Base-by-base conservation (phyloP, 2,329 filamentous ascomycete species). In the Fusarium protoensiforme region DNA sequence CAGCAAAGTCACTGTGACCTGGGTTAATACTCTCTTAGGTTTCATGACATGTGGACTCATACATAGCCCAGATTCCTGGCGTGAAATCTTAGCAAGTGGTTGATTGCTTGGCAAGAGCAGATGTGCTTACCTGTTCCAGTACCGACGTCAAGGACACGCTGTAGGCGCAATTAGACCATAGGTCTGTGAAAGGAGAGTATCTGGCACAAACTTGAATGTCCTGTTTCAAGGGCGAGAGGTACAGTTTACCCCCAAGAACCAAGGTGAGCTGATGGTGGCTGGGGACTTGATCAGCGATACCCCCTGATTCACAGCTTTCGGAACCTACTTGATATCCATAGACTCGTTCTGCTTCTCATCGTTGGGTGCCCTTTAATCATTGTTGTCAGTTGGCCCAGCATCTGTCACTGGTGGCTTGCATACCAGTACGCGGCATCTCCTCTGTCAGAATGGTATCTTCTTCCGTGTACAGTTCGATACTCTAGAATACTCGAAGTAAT, bases 1-100 rank as follows among this genome's bases (percentile, higher is more conserved):
- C 78, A 71, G 82, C 78, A 61, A 82, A 78, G 69, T 89, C 88
- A 67, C 90, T 90, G 16, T 39, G 18, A n/a, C 16, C 27, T n/a
- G 18, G 2, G 48, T 63, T 5, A 38, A 35, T 9, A 57, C 22
- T 4, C 16, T n/a, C 4, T 18, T 4, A 24, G 29, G 1, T 20
- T 1, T 18, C 20, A 22, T 24, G 5, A 13, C 3, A 18, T 16
- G n/a, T 4, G 6, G 20, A 5, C 5, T 16, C 13, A 7, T 64
- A 75, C 73, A 67, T 76, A 11, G 87, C 85, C 88, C 86, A 89
- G 66, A 87, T 67, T 24, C 64, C 64, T 67, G 4, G 5, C 3
- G 7, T 5, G 14, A 22, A 24, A 33, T 43, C 5, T 16, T 9
- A 46, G 35, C 27, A 16, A 22, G 31, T 35, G 2, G 6, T 38